These are phyloP conservation scores for Tolypocladium tundrense DNA, from an alignment of 2,329 filamentous ascomycete genomes.

Conservation along the genomic window DNA sequence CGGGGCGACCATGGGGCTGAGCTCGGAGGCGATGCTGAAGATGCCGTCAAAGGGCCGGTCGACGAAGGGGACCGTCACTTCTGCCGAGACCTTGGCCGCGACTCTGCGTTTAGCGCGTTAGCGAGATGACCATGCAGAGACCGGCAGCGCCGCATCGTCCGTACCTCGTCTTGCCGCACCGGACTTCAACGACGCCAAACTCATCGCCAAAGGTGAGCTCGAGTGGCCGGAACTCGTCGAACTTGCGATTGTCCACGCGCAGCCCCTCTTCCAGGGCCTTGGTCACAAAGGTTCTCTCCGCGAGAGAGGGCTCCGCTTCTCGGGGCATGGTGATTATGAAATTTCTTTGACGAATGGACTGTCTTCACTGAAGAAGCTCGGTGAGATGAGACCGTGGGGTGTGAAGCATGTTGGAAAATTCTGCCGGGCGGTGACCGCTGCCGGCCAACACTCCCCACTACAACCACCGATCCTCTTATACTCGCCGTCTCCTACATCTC, in stretches of 20 bases:
- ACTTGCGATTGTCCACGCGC: conserved; percentile 71
- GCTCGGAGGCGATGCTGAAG: conserved; percentile 84
- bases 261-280: conserved; percentile 73
- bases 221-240: conserved; percentile 71
- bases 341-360: conserved; percentile 1
- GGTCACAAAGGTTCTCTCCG: conserved; percentile 77
- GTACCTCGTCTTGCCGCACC: conserved; percentile 82
- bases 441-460: not conserved
- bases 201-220: conserved; percentile 79
- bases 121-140: not conserved
- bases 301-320: conserved; percentile 81
- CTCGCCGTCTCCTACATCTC: too few species aligned
- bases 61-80: conserved; percentile 73
- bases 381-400: not conserved
- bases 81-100: conserved; percentile 74
- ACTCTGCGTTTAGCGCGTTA: conserved; percentile 44
- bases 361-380: conserved; percentile 1
- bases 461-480: not conserved
- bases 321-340: conserved; percentile 59
- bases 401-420: conserved; percentile 20
- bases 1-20: conserved; percentile 85
- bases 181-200: conserved; percentile 80
- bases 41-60: conserved; percentile 93
- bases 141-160: conserved; percentile 7
- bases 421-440: conserved; percentile 37